Percentiles rank a stretch among this genome's conserved stretches.
Evolutionary conservation across 352 stramenopile genomes (phyloP).

Genomic region (Phytophthora lateralis): DNA sequence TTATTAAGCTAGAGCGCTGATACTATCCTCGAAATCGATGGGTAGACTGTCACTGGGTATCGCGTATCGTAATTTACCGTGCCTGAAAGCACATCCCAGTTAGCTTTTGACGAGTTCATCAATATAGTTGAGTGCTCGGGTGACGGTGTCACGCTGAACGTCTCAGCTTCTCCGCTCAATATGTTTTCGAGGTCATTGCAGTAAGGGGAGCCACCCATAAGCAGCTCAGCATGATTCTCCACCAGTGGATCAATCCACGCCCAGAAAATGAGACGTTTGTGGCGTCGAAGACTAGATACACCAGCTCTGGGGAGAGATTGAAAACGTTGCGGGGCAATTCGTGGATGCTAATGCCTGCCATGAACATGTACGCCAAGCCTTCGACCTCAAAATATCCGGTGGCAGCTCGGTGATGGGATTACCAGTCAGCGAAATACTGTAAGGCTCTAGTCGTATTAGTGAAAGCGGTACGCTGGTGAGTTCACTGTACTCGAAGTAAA

Average conservation of each 20-base stretch:
- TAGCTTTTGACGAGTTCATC: slow-evolving; percentile 5
- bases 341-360: slow-evolving; percentile 15
- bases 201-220: slow-evolving; percentile 6
- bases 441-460: slow-evolving; percentile 19
- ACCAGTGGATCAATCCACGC: slow-evolving; percentile 28
- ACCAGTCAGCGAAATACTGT: slow-evolving; percentile 30
- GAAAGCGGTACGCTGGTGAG: slow-evolving; percentile 24
- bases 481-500: slow-evolving; percentile 36
- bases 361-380: slow-evolving; percentile 17
- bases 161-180: slow-evolving; percentile 2
- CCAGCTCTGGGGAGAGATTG: slow-evolving; percentile 14
- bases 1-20: slow-evolving; percentile 2
- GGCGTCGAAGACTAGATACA: slow-evolving; percentile 2
- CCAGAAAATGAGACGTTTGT: slow-evolving; percentile 31
- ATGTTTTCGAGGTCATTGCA: slow-evolving; percentile 6
- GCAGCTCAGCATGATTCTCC: neutral
- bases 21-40: slow-evolving; percentile 7
- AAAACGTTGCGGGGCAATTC: slow-evolving; percentile 28
- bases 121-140: slow-evolving; percentile 6
- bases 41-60: slow-evolving; percentile 5
- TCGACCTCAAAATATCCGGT: slow-evolving; percentile 17
- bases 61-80: neutral
- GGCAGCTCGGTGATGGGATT: slow-evolving; percentile 38
- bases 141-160: slow-evolving; percentile 1
- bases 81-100: neutral